A percentile compares a stretch with the other conserved stretches of the same genome.
Evolutionary conservation across 202 grass and related monocot genomes (phyloP).

Genomic region (Hordeum pubiflorum): DNA sequence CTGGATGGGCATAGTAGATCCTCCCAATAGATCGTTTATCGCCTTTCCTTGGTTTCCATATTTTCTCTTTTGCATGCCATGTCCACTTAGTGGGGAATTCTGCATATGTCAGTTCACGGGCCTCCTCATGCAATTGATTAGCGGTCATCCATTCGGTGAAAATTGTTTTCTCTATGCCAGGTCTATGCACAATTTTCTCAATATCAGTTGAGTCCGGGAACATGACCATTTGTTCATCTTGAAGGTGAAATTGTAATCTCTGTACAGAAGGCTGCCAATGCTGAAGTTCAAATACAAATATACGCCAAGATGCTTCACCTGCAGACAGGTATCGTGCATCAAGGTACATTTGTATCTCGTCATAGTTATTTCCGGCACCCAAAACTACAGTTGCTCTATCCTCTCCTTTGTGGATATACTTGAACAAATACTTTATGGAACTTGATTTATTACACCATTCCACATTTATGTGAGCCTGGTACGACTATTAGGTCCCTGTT

Average conservation of each 20-base stretch:
- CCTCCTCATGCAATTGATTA: not conserved
- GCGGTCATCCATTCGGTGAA: constrained; percentile 3
- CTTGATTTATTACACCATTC: constrained; percentile 22
- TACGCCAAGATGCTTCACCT: not conserved
- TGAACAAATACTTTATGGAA: constrained; percentile 31
- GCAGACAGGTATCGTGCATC: constrained; percentile 6
- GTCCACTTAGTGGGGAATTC: not conserved
- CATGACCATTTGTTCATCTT: not conserved
- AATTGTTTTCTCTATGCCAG: not conserved
- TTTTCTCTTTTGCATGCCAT: not conserved
- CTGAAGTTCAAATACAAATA: constrained; percentile 5
- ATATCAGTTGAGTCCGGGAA: not conserved
- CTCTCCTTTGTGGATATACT: constrained; percentile 28
- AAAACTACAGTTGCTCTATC: not conserved
- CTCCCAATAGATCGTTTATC: not conserved
- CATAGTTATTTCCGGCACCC: not conserved
- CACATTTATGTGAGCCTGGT: constrained; percentile 20
- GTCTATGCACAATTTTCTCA: not conserved
- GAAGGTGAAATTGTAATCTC: not conserved
- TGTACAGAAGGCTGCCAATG: not conserved
- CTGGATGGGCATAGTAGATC: not conserved
- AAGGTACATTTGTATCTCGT: not conserved
- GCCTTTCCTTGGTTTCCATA: not conserved
- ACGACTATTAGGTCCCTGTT: not conserved
- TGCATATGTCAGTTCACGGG: not conserved